Conservation (phyloP, 2,329 filamentous ascomycete species). For the Phaeosphaeria sp. region DNA sequence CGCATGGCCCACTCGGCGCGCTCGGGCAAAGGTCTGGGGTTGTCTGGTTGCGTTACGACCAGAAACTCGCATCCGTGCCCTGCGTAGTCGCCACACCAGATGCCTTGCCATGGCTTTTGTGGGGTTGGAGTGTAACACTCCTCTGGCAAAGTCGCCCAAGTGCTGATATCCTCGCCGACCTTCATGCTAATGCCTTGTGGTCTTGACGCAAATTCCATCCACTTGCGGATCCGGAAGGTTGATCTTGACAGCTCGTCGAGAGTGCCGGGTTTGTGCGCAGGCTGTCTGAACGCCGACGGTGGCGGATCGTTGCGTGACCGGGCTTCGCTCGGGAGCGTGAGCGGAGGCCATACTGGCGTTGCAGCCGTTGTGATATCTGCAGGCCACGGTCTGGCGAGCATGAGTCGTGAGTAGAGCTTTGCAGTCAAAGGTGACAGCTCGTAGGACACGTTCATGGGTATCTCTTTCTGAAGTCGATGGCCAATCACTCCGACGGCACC, state of each 20-base stretch:
- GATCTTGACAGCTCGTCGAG: constrained; percentile 69
- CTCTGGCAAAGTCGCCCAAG: constrained; percentile 76
- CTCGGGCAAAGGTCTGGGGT: constrained; percentile 50
- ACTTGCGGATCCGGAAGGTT: constrained; percentile 76
- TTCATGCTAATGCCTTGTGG: constrained; percentile 44
- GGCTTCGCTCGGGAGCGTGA: constrained; percentile 68
- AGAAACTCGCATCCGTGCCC: constrained; percentile 90
- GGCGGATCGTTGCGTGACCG: constrained; percentile 60
- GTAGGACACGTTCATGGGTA: constrained; percentile 54
- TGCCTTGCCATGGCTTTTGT: constrained; percentile 83
- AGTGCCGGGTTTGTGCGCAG: constrained; percentile 57
- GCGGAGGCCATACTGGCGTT: constrained; percentile 73
- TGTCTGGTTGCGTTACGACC: constrained; percentile 76
- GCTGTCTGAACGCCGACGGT: constrained; percentile 52
- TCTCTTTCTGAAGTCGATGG: constrained; percentile 58
- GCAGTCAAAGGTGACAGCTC: constrained; percentile 27
- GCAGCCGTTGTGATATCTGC: constrained; percentile 47
- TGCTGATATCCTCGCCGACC: constrained; percentile 62
- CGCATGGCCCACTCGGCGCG: constrained; percentile 37
- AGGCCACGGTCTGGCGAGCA: constrained; percentile 65
- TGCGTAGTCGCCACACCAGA: constrained; percentile 92
- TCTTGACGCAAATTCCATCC: constrained; percentile 68
- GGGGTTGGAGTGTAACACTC: constrained; percentile 79
- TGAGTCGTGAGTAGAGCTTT: constrained; percentile 69
- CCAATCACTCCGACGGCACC: constrained; percentile 21